phyloP scores from a whole-genome alignment of 495 filamentous ascomycete species.

The Lepraria neglecta region DNA sequence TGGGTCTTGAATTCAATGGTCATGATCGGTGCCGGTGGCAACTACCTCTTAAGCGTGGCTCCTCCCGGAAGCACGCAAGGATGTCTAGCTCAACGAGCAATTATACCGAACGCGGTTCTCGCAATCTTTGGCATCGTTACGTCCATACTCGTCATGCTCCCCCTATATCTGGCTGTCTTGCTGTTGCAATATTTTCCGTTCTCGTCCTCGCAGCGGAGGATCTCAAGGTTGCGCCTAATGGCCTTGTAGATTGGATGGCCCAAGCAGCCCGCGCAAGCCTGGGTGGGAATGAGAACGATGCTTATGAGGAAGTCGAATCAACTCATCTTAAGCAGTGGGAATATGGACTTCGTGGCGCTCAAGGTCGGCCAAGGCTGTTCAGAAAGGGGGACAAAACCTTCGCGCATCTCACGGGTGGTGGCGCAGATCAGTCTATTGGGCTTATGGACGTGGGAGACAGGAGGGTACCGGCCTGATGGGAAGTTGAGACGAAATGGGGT shows the following conservation, averaged over 20 bases:
- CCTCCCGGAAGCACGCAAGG: conserved; percentile 10
- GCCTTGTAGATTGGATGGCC: conserved; percentile 9
- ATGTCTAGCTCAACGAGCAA: conserved; percentile 9
- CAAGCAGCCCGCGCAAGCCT: neutral
- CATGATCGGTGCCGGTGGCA: conserved; percentile 13
- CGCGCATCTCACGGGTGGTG: neutral
- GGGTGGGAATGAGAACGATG: neutral
- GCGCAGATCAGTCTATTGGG: neutral
- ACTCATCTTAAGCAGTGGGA: conserved; percentile 2
- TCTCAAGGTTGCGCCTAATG: conserved; percentile 2
- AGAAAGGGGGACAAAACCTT: neutral
- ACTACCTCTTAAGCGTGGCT: conserved; percentile 8
- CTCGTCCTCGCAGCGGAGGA: neutral
- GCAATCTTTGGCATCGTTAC: conserved; percentile 6
- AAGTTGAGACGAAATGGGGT: neutral
- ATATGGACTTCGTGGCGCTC: conserved; percentile 2
- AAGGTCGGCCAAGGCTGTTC: neutral
- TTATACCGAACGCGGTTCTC: neutral
- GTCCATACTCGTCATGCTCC: conserved; percentile 4
- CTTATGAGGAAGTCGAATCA: neutral
- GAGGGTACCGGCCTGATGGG: neutral
- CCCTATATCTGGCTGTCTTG: neutral
- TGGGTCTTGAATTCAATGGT: conserved; percentile 13
- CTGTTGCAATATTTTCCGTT: neutral
- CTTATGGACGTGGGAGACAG: neutral